Evolutionary conservation across 2,329 filamentous ascomycete species (phyloP).

Genomic region (Xylariaceae sp.): DNA sequence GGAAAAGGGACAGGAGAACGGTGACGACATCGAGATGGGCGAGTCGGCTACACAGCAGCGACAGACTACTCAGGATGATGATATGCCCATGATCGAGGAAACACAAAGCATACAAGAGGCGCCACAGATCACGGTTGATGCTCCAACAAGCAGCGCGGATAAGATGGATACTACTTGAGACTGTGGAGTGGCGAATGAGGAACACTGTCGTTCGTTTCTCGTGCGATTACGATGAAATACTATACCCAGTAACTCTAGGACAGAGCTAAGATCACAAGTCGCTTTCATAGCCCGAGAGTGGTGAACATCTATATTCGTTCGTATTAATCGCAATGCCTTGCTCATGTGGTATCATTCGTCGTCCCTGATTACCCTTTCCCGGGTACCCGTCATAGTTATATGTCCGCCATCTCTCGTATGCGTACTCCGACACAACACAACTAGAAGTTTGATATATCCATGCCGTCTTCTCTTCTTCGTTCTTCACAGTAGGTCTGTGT

Average conservation of each 20-base stretch:
- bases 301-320: not conserved
- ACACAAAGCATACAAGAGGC: conserved; percentile 44
- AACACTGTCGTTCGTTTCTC: not conserved
- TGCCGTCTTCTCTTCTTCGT: not conserved
- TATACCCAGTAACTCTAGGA: conserved; percentile 36
- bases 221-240: conserved; percentile 30
- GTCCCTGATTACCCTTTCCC: not conserved
- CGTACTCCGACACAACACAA: not conserved
- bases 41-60: conserved; percentile 46
- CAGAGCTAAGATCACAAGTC: conserved; percentile 9
- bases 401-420: not conserved
- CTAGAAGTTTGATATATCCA: not conserved
- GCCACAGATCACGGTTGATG: conserved; percentile 58
- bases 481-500: not conserved
- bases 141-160: conserved; percentile 57
- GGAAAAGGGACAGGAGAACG: conserved; percentile 42
- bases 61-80: conserved; percentile 33
- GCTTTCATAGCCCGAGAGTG: not conserved
- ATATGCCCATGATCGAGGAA: conserved; percentile 44
- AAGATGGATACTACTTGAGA: conserved; percentile 68
- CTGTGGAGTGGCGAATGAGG: not conserved
- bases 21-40: conserved; percentile 45
- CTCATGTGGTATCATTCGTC: conserved; percentile 27
- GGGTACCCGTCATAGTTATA: not conserved
- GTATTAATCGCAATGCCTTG: conserved; percentile 2